Evolutionary conservation across 306 rosid genomes (phyloP).

Genomic region (Astragalus glycyphyllos): DNA sequence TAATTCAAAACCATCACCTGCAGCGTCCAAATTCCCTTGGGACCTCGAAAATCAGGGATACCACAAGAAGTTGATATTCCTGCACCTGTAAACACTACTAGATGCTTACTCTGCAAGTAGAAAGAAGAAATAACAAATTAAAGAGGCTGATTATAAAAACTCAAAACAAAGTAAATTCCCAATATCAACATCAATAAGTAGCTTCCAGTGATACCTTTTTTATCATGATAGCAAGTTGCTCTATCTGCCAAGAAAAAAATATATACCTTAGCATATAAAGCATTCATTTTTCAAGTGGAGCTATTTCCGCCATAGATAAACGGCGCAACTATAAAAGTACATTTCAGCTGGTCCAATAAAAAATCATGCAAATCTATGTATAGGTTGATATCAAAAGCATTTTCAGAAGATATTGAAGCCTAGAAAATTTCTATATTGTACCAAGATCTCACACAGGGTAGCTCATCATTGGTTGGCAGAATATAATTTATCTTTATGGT

Average conservation of each 20-base stretch:
- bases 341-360: background rate
- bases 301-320: background rate
- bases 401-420: slow-evolving; percentile 16
- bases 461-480: background rate
- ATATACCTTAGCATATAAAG: slow-evolving; percentile 42
- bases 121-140: slow-evolving; percentile 42
- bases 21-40: slow-evolving; percentile 97
- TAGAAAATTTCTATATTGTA: slow-evolving; percentile 11
- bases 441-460: background rate
- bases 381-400: slow-evolving; percentile 21
- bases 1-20: slow-evolving; percentile 64
- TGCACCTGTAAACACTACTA: slow-evolving; percentile 97
- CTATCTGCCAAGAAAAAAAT: slow-evolving; percentile 64
- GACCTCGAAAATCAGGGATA: slow-evolving; percentile 98
- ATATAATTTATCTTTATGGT: background rate
- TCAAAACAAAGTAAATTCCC: slow-evolving; percentile 17
- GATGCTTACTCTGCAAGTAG: slow-evolving; percentile 91
- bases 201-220: slow-evolving; percentile 63
- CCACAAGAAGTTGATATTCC: slow-evolving; percentile 99
- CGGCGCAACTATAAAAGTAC: background rate
- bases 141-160: slow-evolving; percentile 30
- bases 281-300: slow-evolving; percentile 1
- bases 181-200: slow-evolving; percentile 37
- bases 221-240: slow-evolving; percentile 69
- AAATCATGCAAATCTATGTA: background rate